These are phyloP conservation scores for Didymella lethalis DNA, from an alignment of 2,329 filamentous ascomycete genomes.

Conservation along the genomic window DNA sequence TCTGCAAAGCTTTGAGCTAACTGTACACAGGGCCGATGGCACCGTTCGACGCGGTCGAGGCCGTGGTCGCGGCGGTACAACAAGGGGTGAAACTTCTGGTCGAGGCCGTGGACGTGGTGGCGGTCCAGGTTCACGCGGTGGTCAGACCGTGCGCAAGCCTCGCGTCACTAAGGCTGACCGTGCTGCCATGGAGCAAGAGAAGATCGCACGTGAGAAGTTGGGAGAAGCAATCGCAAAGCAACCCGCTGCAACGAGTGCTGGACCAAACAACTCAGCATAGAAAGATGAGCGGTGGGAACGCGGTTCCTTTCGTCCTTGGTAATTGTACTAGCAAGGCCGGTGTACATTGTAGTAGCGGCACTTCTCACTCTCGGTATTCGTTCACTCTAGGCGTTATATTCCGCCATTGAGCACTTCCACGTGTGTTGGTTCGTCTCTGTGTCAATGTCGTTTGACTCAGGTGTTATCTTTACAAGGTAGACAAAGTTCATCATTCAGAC, in stretches of 20 bases:
- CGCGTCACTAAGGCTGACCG: conserved; percentile 87
- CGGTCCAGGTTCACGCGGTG: conserved; percentile 76
- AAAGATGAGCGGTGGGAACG: not conserved
- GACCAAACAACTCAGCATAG: conserved; percentile 19
- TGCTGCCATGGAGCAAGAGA: conserved; percentile 80
- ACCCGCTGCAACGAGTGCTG: conserved; percentile 29
- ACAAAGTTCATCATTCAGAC: conserved; percentile 5
- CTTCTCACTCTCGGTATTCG: not conserved
- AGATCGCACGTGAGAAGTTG: conserved; percentile 73
- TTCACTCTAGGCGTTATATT: not conserved
- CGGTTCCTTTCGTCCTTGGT: not conserved
- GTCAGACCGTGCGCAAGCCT: conserved; percentile 78
- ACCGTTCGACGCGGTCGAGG: conserved; percentile 73
- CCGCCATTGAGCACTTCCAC: not conserved
- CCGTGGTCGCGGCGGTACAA: conserved; percentile 61
- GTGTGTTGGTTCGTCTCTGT: not conserved
- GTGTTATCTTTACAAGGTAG: conserved; percentile 7
- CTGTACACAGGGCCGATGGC: conserved; percentile 69
- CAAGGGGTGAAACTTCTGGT: conserved; percentile 51
- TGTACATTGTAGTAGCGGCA: not conserved
- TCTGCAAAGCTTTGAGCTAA: conserved; percentile 35
- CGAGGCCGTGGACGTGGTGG: conserved; percentile 58
- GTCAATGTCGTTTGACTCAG: not conserved
- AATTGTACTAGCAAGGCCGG: not conserved
- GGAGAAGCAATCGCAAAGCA: conserved; percentile 45